Conservation (phyloP, 176 grass and related monocot species). For the Eragrostis nindensis region DNA sequence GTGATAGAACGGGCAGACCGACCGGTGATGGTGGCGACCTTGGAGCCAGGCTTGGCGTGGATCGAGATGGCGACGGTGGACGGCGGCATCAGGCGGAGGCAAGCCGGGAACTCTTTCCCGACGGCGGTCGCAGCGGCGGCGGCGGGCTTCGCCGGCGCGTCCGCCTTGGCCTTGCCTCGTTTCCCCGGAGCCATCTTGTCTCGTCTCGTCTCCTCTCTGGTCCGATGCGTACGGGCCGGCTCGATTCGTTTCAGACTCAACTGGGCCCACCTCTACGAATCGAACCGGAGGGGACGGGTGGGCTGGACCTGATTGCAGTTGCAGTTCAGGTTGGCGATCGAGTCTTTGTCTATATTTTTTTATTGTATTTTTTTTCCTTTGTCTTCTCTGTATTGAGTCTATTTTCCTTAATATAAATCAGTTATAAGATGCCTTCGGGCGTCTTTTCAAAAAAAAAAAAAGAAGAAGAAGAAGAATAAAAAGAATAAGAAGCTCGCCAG, state of each 20-base stretch:
- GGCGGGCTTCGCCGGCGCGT: constrained; percentile 4
- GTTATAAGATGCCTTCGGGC: no score
- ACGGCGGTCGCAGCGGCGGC: neutral
- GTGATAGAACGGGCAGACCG: neutral
- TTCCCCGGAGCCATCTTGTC: constrained; percentile 74
- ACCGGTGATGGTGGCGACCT: constrained; percentile 92
- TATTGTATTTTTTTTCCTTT: no score
- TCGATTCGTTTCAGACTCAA: neutral
- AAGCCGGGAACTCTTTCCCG: constrained; percentile 51
- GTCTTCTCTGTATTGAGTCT: no score
- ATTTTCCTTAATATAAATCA: no score
- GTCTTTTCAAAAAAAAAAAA: no score
- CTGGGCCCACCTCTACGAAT: constrained; percentile 28
- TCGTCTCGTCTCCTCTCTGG: no score
- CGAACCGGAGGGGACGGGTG: no score
- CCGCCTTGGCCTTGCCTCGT: constrained; percentile 69
- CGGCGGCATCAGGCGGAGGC: constrained; percentile 72
- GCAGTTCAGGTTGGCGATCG: no score
- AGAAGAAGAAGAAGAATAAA: no score
- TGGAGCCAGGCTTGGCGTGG: constrained; percentile 91
- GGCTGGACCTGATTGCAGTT: no score
- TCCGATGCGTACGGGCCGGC: neutral
- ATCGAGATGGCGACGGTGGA: constrained; percentile 89
- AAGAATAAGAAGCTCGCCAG: no score
- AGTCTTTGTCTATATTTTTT: no score